Base-by-base conservation (phyloP, 495 filamentous ascomycete species). In the Penicillium crystallinum region DNA sequence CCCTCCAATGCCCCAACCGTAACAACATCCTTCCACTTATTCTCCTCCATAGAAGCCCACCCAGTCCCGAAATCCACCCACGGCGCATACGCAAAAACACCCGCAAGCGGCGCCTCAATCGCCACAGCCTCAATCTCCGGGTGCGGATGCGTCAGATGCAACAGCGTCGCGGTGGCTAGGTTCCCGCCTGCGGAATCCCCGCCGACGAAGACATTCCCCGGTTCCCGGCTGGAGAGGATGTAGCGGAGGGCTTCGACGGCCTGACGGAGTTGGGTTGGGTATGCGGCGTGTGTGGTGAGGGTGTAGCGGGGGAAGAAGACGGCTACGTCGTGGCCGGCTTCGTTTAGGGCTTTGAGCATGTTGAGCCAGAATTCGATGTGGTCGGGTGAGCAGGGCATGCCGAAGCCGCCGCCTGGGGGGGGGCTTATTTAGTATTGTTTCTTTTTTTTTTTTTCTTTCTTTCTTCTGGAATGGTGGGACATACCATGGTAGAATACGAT, bases 121-220 rank as follows among this genome's bases (percentile, higher is more conserved):
- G 45, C 27, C 23, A 76, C 34, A 0, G 64, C 56, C 10, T 74
- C 68, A 47, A 77, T 73, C 7, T 70, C 67, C 0, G 79, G 74
- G 53, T 85, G 81, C 2, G 83, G 82, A 54, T 87, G 82, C 0
- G 79, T 65, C 3, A 86, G 64, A 53, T 88, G 84, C 6, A 77
- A 69, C 9, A 87, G 68, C 0, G 84, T 57, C 5, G 74, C 67
- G 12, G 81, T 54, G 19, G 73, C 67, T 5, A 88, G 67, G 55
- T 87, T 85, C 1, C 69, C 84, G 49, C 84, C 83, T 0, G 84
- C 84, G 2, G 82, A 85, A 63, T 88, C 84, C 10, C 84, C 84
- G 22, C 66, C 79, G 0, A 88, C 43, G 38, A 78, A 53, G 25
- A 88, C 67, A 49, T 75, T 63, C 7, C 63, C 45, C 0, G 80